These are phyloP conservation scores for Tuber melanosporum DNA, from an alignment of 495 filamentous ascomycete genomes.

Conservation along the genomic window DNA sequence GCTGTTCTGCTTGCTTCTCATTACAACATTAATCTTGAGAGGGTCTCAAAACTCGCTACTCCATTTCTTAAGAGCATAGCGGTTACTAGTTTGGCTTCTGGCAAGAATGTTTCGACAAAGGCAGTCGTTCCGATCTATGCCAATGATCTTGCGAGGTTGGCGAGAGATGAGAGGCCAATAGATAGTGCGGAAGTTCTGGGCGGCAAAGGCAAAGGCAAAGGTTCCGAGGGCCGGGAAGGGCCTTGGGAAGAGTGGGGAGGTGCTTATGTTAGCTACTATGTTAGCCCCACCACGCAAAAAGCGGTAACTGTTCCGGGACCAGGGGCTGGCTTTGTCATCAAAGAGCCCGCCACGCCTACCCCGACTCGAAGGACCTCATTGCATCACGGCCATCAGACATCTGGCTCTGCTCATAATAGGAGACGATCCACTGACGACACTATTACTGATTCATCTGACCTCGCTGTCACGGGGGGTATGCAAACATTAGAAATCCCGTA, in stretches of 20 bases:
- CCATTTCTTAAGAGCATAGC: conserved; percentile 68
- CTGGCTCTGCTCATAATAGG: conserved; percentile 32
- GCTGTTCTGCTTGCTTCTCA: conserved; percentile 70
- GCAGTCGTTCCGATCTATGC: conserved; percentile 54
- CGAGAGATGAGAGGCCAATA: conserved; percentile 50
- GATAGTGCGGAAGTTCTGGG: conserved; percentile 46
- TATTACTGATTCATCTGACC: conserved; percentile 52
- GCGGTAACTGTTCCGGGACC: conserved; percentile 22
- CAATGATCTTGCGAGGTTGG: conserved; percentile 68
- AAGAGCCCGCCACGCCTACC: conserved; percentile 51
- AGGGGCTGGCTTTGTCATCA: conserved; percentile 27
- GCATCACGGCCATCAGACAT: conserved; percentile 30
- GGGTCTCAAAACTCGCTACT: conserved; percentile 70
- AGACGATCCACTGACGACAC: conserved; percentile 30
- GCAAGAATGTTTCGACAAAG: conserved; percentile 39
- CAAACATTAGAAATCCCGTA: conserved; percentile 68
- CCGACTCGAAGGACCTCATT: conserved; percentile 46
- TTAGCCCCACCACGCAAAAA: conserved; percentile 43
- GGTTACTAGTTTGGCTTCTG: conserved; percentile 44
- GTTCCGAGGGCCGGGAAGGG: conserved; percentile 25
- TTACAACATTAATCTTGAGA: conserved; percentile 90
- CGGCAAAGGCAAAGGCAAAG: conserved; percentile 39
- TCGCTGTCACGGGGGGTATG: conserved; percentile 48
- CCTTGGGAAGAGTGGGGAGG: conserved; percentile 63
- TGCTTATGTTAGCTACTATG: conserved; percentile 62